Base-by-base conservation (phyloP, 306 rosid genomes). In the Glycine latifolia region DNA sequence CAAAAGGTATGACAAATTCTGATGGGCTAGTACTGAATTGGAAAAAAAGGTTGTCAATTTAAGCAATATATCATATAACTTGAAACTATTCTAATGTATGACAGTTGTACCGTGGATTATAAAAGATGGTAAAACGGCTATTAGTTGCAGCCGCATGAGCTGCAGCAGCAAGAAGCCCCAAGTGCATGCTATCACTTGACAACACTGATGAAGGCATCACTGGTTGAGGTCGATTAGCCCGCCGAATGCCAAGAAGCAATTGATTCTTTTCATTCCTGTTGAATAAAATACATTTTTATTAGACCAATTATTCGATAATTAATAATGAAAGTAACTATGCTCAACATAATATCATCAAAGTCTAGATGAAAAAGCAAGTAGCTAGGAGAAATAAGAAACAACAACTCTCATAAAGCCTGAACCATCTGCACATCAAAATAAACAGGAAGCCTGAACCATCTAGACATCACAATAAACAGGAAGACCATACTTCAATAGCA, bases 121-220 rank as follows among this genome's bases (percentile, higher is more conserved):
- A 95, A 86, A 93, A 95, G 83, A 95, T 95, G 82, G 98, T 93
- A 85, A 95, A 95, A 47, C 93, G 99, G 73, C 99, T 95, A 61
- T 88, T 95, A 62, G 99, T 95, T 65, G 98, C 91, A 86, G 99
- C 99, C 52, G 99, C 99, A 46, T 95, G 99, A 70, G 99, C 99
- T 74, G 99, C 99, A 78, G 99, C 99, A 77, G 99, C 99, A 85
- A 95, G 97, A 82, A 95, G 98, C 76, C 99, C 99, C 79, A 95
- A 81, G 90, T 95, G 99, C 99, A 95, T 95, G 87, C 99, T 95
- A 76, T 95, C 99, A 79, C 99, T 95, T 14, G 99, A 95, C 78
- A 95, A 86, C 71, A 95, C 99, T 49, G 98, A 95, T 11, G 99
- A 95, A 71, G 99, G 99, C 98, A 95, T 95, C 77, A 91, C 91